Evolutionary conservation across 495 filamentous ascomycete genomes (phyloP).

Genomic region (Aspergillus funiculosus): DNA sequence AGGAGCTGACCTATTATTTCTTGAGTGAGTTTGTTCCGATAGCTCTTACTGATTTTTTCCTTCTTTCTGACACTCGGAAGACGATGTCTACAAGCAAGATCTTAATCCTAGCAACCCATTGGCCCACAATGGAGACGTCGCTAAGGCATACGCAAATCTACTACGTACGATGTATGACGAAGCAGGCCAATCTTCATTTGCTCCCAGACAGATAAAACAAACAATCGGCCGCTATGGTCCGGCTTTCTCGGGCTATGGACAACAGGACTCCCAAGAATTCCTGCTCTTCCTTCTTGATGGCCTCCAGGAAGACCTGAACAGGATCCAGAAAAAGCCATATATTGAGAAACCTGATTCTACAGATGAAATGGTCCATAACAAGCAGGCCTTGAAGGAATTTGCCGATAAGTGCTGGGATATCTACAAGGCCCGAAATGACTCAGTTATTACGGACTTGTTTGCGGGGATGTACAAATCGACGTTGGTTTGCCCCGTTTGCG

Average conservation of each 20-base stretch:
- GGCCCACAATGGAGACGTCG: constrained; percentile 75
- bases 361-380: constrained; percentile 88
- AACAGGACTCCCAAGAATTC: constrained; percentile 97
- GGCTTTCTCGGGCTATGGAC: constrained; percentile 87
- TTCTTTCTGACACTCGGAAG: constrained; percentile 36
- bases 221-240: constrained; percentile 73
- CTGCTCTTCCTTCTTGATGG: constrained; percentile 94
- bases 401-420: constrained; percentile 85
- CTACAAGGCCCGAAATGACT: constrained; percentile 89
- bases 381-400: constrained; percentile 68
- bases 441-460: constrained; percentile 89
- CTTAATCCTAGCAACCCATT: constrained; percentile 80
- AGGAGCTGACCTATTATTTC: constrained; percentile 90
- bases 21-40: constrained; percentile 45
- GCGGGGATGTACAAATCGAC: constrained; percentile 98
- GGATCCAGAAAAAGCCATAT: constrained; percentile 92
- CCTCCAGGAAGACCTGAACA: constrained; percentile 88
- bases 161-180: constrained; percentile 64
- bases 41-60: neutral
- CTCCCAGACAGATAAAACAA: constrained; percentile 72
- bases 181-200: constrained; percentile 53
- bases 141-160: constrained; percentile 69
- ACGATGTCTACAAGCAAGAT: constrained; percentile 64
- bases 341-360: constrained; percentile 97
- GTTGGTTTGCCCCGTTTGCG: constrained; percentile 80